Evolutionary conservation across 2,329 filamentous ascomycete species (phyloP), one percentile per base, ranked within the genome.

Genomic region (Pseudogymnoascus sp.): DNA sequence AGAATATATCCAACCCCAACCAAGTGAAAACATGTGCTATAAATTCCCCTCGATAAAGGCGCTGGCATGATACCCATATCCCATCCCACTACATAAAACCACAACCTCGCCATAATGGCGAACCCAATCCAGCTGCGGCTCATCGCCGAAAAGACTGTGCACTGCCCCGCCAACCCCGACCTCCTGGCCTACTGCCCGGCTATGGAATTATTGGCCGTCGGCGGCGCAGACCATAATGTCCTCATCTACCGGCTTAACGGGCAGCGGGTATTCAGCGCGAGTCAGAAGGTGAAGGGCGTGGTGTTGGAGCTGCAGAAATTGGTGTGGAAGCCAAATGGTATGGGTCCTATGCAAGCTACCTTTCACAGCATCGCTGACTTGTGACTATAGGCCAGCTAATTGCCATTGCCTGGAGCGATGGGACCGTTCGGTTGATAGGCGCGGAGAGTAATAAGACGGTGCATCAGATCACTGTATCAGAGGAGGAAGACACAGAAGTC

Each of bases 361-460:
- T 12, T 14, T 38, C 16, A 59, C 7, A 56, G 28, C 23, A 42
- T 12, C 7, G 12, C 42, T 44, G 14, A 31, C 18, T 23, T 33
- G 0, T 35, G 37, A 42, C 31, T 14, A 38, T 18, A 88, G 87
- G 88, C 7, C 88, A 90, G 66, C 85, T 91, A 44, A 81, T 97
- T 62, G 91, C 91, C 12, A 84, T 94, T 12, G 91, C 86, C 53
- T 96, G 91, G 86, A 91, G 84, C 68, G 91, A 96, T 77, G 89
- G 90, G 28, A 83, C 84, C 5, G 84, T 94, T 18, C 86, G 91
- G 64, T 77, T 96, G 37, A 83, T 93, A 73, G 89, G 89, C 65
- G 77, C 91, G 21, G 91, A 94, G 73, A 92, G 85, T 69, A 89
- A 86, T 73, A 96, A 93, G 75, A 84, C 88, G 11, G 85, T 92